A percentile compares a stretch with the other conserved stretches of the same genome.
Evolutionary conservation across 257 asterid genomes (phyloP).

Genomic region (Solanum rostratum): DNA sequence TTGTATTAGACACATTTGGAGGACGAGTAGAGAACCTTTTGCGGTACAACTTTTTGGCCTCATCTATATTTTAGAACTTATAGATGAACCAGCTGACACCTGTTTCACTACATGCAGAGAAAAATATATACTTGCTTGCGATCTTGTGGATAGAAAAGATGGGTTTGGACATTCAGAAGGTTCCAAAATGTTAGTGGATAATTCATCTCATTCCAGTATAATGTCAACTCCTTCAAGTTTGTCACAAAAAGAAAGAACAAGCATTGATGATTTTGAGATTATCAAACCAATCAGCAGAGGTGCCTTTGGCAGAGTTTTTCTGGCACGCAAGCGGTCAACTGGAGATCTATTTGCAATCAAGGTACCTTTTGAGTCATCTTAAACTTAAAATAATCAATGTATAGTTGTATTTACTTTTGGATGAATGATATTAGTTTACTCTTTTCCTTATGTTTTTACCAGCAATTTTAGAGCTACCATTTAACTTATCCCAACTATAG

Average conservation of each 20-base stretch:
- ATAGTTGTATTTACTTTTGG: neutral
- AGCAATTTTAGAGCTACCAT: neutral
- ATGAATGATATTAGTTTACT: neutral
- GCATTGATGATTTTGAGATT: constrained; percentile 85
- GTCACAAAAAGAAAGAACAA: constrained; percentile 62
- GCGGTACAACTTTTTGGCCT: constrained; percentile 32
- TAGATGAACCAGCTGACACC: constrained; percentile 9
- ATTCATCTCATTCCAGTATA: constrained; percentile 64
- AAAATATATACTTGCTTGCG: constrained; percentile 75
- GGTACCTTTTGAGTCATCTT: constrained; percentile 23
- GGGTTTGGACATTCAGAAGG: constrained; percentile 48
- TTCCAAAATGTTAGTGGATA: constrained; percentile 45
- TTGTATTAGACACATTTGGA: constrained; percentile 86
- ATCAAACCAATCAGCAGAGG: constrained; percentile 93
- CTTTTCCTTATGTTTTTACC: neutral
- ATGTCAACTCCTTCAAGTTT: constrained; percentile 73
- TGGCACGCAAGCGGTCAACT: constrained; percentile 84
- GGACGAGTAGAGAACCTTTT: constrained; percentile 73
- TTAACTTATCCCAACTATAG: neutral
- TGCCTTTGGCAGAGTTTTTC: constrained; percentile 87
- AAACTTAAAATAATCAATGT: neutral
- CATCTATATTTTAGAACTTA: neutral
- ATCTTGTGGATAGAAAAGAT: constrained; percentile 43
- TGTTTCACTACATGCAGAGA: constrained; percentile 54
- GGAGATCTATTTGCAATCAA: constrained; percentile 94